Evolutionary conservation across 306 rosid genomes (phyloP), one percentile per base, ranked within the genome.

Genomic region (Quercus ilex): DNA sequence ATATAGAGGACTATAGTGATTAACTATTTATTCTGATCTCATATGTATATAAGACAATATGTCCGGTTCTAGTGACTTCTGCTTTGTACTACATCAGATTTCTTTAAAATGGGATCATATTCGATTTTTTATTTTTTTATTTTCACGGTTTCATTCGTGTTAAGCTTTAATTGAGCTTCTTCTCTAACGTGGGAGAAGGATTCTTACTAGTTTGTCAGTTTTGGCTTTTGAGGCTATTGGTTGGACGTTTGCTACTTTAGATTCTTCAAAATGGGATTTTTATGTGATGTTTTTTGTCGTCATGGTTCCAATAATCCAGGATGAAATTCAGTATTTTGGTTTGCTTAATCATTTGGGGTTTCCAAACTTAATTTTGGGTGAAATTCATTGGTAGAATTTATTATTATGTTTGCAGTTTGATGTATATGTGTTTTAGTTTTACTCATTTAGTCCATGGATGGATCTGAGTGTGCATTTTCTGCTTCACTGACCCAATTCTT

Each of bases 271-370:
- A 77, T 43, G 31, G 31, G 5, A 9, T 70, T 82, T 35, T 79
- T 35, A 25, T 77, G 23, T 74, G 76, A 26, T 79, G 12, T 8
- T 46, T 73, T 76, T 83, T 35, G 55, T 67, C 58, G 55, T 74
- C 77, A 73, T 69, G 71, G 75, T 78, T 18, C 78, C 57, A 8
- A 71, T 18, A 35, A 53, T 75, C 31, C 52, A 35, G 58, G 77
- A n/a, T 43, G 14, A 26, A 51, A 49, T 51, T 49, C 10, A 10
- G 20, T 13, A 18, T 25, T 35, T 35, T 11, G n/a, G 18, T 70
- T 63, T 31, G 55, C 46, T 59, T n/a, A 3, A 26, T 30, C 68
- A 20, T 35, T 5, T 33, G 51, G 56, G 13, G 23, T 9, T 52
- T 18, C 12, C 20, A 35, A 35, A 20, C 28, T 55, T 19, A 18